Evolutionary conservation across 75 land plant genomes (phyloP), one percentile per base, ranked within the genome.

Genomic region (Cryptomeria japonica): DNA sequence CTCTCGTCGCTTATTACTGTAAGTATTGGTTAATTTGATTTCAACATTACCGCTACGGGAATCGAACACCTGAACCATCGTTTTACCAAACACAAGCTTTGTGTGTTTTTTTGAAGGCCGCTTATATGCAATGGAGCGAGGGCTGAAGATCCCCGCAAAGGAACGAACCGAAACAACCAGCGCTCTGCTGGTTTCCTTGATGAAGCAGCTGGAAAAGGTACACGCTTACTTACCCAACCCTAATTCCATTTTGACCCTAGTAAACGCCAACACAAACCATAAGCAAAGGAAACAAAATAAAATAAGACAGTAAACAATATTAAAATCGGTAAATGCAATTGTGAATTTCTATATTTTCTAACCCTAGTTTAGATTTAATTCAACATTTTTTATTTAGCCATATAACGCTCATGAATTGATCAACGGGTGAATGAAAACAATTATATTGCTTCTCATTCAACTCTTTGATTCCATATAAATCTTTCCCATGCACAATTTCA

Each of bases 191-290:
- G 84, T 94, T 42, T 98, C 99, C 47, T 93, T 98, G 85, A 98
- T 98, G 93, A 96, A 94, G 12, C 99, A 98, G 92, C 97, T 98
- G 0, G 99, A 98, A 88, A 98, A 97, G 99, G 99, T 98, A 84
- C 18, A 44, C 64, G 19, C 16, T 32, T 34, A 32, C 37, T 75
- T 75, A 0, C 7, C 37, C 34, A 75, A 34, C 37, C 77, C 34
- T 34, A 13, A 75, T 13, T 34, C 31, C 31, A 34, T 3, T 75
- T 13, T 75, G 32, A 64, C 70, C 70, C 70, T 25, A 25, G 28
- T 64, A 64, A 64, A 58, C 25, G 31, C 28, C 1, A 25, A 64
- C n/a, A 7, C 0, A 64, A 14, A 51, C 16, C 55, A 13, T 51
- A 51, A 51, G 16, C 55, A 51, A 16, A 13, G 15, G 15, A 51